Conservation (phyloP, 345 rosid genomes). For the Zanthoxylum bungeanum region DNA sequence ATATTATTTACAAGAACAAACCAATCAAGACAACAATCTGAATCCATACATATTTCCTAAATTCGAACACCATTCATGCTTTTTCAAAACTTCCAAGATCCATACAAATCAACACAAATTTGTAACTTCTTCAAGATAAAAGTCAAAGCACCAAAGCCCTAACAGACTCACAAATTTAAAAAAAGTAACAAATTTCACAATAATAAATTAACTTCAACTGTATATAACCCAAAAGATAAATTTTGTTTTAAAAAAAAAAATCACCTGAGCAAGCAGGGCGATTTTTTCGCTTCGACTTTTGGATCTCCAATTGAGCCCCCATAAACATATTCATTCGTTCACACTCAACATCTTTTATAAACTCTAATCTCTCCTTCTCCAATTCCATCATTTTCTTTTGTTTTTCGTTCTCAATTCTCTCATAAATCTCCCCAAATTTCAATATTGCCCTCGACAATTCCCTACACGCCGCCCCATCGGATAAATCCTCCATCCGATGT, state of each 20-base stretch:
- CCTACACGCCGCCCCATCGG: slow-evolving; percentile 48
- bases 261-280: slow-evolving; percentile 1
- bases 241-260: not conserved
- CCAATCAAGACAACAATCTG: not conserved
- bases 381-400: slow-evolving; percentile 64
- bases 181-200: not conserved
- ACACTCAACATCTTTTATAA: slow-evolving; percentile 64
- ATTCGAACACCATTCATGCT: not conserved
- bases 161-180: not conserved
- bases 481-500: slow-evolving; percentile 33
- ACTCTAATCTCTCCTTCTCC: slow-evolving; percentile 79
- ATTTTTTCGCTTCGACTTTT: slow-evolving; percentile 37
- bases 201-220: not conserved
- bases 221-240: not conserved
- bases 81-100: not conserved
- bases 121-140: not conserved
- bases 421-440: slow-evolving; percentile 64
- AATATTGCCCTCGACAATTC: slow-evolving; percentile 59
- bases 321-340: slow-evolving; percentile 71
- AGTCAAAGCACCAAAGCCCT: not conserved
- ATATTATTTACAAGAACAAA: not conserved
- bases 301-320: slow-evolving; percentile 64
- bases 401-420: slow-evolving; percentile 62
- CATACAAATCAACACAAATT: not conserved
- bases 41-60: not conserved